Evolutionary conservation across 176 grass and related monocot genomes (phyloP), one percentile per base, ranked within the genome.

Genomic region (Pharus latifolius): DNA sequence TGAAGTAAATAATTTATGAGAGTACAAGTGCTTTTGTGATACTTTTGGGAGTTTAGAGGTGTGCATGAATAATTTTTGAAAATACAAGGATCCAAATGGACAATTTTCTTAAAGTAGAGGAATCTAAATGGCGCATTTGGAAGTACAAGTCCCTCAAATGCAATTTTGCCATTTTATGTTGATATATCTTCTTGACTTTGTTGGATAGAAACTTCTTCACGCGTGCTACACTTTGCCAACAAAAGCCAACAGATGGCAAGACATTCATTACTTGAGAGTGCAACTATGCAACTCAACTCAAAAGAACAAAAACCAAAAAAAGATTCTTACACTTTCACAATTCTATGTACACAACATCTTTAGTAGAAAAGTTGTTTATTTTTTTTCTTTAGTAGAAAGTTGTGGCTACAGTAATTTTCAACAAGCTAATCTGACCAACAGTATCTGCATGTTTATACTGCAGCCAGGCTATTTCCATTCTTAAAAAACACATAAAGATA

Each of bases 361-460:
- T 10, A n/a, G 49, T 48, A 29, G 30, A 75, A 60, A 55, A 67
- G 48, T 12, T 48, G 38, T 12, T n/a, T n/a, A n/a, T n/a, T n/a
- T n/a, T n/a, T n/a, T n/a, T n/a, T 53, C 24, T 47, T 56, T 10
- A n/a, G 49, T 48, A 29, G 30, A 75, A 60, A 55, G 12, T 16
- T 10, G 3, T 46, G 19, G 10, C 17, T 4, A 41, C 54, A 19
- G 23, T n/a, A 26, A 11, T 49, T 32, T 22, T 46, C 37, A 26
- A 41, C n/a, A 1, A 46, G 5, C 35, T n/a, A n/a, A n/a, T n/a
- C n/a, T 23, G 29, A 30, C 25, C 56, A 55, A 70, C 73, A 31
- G 58, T 56, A 78, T 83, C 73, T 77, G 57, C 15, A 71, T 83
- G 73, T 77, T 78, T 83, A 83, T 55, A 77, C 69, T 49, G 60